Evolutionary conservation across 805 yeast species (phyloP), one percentile per base, ranked within the genome.

Genomic region (Kuraishia borneana): DNA sequence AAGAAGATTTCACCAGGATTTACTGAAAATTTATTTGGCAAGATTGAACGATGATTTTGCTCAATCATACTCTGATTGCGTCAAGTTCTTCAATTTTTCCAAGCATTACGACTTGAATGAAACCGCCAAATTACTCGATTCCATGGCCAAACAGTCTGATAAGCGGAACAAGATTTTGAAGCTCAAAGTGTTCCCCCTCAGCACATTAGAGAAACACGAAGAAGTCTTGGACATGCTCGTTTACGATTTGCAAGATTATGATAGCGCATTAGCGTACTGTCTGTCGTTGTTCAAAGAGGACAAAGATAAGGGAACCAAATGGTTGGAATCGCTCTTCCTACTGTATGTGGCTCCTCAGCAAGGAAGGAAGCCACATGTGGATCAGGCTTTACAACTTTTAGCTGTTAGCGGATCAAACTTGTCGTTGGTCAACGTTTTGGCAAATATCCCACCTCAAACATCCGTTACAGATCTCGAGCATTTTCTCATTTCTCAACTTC

Each of bases 181-280:
- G 18, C 61, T 78, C 26, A 65, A 71, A 27, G 73, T 83, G 0
- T 63, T 70, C 31, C 69, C 87, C 2, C 62, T 80, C 35, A 66
- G 67, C 31, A 67, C 72, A 38, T 46, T 81, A 29, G 76, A 72
- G 1, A 73, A 73, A 34, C 83, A 83, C 47, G 63, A 65, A 8
- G 67, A 73, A 33, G 77, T 84, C 0, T 56, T 89, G 13, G 70
- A 72, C 36, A 68, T 84, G 2, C 61, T 76, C 18, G 73, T 72
- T 31, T 63, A 69, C 32, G 73, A 74, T 16, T 52, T 83, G 30
- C 54, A 68, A 3, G 80, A 80, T 46, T 64, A 71, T 32, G 54
- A 54, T 16, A 57, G 61, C n/a, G 82, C 94, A 0, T 65, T 79
- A 39, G 48, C 56, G 3, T 82, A 82, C 45, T 77, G 92, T 40